Conservation (phyloP, 768 basidiomycete species). For the Vararia minispora region DNA sequence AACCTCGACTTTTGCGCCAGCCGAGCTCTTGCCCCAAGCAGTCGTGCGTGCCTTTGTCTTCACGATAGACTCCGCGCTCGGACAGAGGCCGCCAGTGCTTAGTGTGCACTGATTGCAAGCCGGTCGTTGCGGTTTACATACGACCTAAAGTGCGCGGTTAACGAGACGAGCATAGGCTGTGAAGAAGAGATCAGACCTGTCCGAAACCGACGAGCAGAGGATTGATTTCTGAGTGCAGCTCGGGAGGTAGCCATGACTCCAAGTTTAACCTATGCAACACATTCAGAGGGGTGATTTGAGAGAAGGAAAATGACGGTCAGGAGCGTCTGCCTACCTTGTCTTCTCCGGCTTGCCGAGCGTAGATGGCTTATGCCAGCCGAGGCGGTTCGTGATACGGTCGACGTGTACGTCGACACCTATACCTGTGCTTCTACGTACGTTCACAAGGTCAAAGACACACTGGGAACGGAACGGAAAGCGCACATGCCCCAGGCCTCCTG, state of each 20-base stretch:
- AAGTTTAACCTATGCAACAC: constrained; percentile 45
- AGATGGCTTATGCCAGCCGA: constrained; percentile 83
- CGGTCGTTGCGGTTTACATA: constrained; percentile 57
- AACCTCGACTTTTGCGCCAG: constrained; percentile 30
- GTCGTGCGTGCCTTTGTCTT: constrained; percentile 13
- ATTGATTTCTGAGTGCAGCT: constrained; percentile 67
- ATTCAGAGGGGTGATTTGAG: neutral
- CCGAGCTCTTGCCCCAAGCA: neutral
- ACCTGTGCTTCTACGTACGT: constrained; percentile 56
- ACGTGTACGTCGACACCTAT: constrained; percentile 97
- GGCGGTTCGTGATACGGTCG: constrained; percentile 85
- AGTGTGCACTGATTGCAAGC: constrained; percentile 56
- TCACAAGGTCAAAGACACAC: neutral
- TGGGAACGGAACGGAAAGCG: constrained; percentile 15
- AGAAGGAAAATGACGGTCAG: neutral
- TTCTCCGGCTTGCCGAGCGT: constrained; percentile 85
- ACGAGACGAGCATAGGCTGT: neutral
- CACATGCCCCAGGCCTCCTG: constrained; percentile 82
- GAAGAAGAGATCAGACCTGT: constrained; percentile 36
- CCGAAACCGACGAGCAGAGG: constrained; percentile 78
- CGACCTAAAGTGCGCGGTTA: constrained; percentile 28
- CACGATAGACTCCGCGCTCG: constrained; percentile 39
- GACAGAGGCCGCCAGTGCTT: constrained; percentile 45
- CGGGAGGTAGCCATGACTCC: constrained; percentile 74
- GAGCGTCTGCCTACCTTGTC: constrained; percentile 44